Evolutionary conservation across 2,329 filamentous ascomycete genomes (phyloP), one percentile per base, ranked within the genome.

Genomic region (Aureobasidium sp.): DNA sequence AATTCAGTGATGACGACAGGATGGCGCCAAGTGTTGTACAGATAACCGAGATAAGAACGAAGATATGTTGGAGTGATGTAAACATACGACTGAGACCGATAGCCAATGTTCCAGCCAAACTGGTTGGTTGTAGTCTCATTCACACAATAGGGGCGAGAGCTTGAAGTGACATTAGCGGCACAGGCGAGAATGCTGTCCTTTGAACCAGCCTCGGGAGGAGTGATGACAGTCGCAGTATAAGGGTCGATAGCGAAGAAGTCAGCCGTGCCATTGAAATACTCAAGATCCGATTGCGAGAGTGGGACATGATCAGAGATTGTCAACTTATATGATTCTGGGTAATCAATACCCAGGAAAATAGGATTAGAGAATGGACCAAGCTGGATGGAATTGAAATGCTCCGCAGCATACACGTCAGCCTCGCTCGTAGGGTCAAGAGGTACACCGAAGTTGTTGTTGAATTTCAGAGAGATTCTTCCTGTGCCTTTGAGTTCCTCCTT

Each of bases 11-110:
- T 70, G n/a, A 79, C 71, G 27, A 84, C 84, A 0, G 75, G 72
- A 42, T 45, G 58, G 33, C 75, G 81, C 79, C 84, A 91, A 0
- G 85, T 89, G 73, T 89, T 89, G 80, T 84, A 88, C 2, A 91
- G 76, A 70, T 89, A 90, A 68, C 79, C 83, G 6, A 88, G 78
- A 68, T 86, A 84, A 61, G 79, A 80, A 60, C 85, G 81, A n/a
- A 91, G 80, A 69, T 88, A 89, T 2, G 79, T 81, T 0, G 88
- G 88, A 0, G 88, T 85, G 36, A 85, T 84, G 74, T 89, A 88
- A 20, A 86, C 82, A 70, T 88, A 88, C 3, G 80, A 80, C 40
- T 87, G 77, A 2, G 85, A 87, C 20, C 81, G 78, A 67, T 88
- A 87, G n/a, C 77, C 76, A n/a, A 77, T 71, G 27, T 70, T 69